Base-by-base conservation (phyloP, 495 filamentous ascomycete species). In the Lophiotrema nucula region DNA sequence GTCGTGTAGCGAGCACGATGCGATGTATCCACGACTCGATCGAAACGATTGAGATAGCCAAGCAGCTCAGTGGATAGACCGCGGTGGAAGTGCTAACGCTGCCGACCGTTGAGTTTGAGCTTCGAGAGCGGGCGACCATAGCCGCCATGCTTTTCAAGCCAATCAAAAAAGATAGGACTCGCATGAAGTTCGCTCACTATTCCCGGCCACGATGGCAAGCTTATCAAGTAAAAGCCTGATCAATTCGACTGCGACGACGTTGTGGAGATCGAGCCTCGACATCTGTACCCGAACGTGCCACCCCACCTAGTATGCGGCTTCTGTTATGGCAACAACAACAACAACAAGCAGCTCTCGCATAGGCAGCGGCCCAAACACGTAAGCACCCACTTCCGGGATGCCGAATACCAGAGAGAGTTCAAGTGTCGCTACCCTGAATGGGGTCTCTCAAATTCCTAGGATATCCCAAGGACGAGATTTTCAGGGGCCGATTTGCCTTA, bases 141-240 rank as follows among this genome's bases (percentile, higher is more conserved):
- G 47, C 60, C 25, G 42, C 23, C 19, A 53, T 58, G 45, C 55
- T 64, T 39, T 64, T 64, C 41, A 26, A 64, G 47, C 44, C 53
- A 18, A 25, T 64, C 21, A 19, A 64, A 42, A 38, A 46, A 25
- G 31, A 58, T 12, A 54, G 52, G 28, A 39, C 24, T 26, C 54
- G 54, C 35, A 31, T 58, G 22, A 26, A 37, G 27, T 58, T 64
- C 31, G 27, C 54, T n/a, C 53, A 28, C 37, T 64, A 41, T 47
- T 44, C 31, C 24, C 15, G 24, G 13, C 31, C 31, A 35, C 31
- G 31, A 35, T 15, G 31, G 31, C 31, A 35, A 35, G 31, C 8
- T 8, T 35, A 8, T 35, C 31, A 35, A 35, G 31, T 15, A 35
- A 35, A 15, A 35, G 15, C 31, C 31, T 15, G 15, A 35, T 15